Conservation (phyloP, 345 rosid species). For the Sonneratia alba region DNA sequence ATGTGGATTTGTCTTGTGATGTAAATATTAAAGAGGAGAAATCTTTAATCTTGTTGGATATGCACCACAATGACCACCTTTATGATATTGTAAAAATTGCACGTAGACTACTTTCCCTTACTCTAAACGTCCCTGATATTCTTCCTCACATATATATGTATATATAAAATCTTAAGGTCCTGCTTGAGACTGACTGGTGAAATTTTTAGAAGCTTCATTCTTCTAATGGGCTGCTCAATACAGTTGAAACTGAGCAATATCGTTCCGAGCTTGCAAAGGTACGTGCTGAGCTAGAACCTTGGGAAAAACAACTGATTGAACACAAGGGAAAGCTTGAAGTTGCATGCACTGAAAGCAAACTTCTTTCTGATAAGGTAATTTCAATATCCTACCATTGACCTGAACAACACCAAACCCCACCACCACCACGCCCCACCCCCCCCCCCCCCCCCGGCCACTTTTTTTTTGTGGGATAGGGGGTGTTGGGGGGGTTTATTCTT, state of each 20-base stretch:
- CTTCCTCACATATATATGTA: not conserved
- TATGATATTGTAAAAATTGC: not conserved
- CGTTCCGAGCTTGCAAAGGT: slow-evolving; percentile 69
- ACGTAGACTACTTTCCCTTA: not conserved
- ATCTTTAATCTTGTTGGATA: not conserved
- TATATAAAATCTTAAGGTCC: not conserved
- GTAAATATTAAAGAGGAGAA: not conserved
- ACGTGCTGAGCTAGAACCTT: slow-evolving; percentile 86
- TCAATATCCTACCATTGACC: slow-evolving; percentile 5
- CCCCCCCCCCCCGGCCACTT: too few species aligned
- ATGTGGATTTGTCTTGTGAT: not conserved
- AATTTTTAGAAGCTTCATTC: slow-evolving; percentile 6
- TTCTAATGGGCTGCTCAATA: slow-evolving; percentile 16
- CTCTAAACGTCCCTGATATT: not conserved
- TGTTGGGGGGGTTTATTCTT: too few species aligned
- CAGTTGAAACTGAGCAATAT: slow-evolving; percentile 82
- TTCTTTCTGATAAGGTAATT: slow-evolving; percentile 69
- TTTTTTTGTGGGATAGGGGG: too few species aligned
- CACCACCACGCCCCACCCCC: too few species aligned
- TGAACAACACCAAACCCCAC: too few species aligned
- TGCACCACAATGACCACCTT: not conserved
- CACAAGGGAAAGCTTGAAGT: slow-evolving; percentile 90
- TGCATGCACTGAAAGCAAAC: slow-evolving; percentile 70
- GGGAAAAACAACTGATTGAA: slow-evolving; percentile 79
- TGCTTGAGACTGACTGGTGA: not conserved